A percentile compares a stretch with the other conserved stretches of the same genome.
These are phyloP conservation scores for Colletotrichum sp. DNA, from an alignment of 2,329 filamentous ascomycete genomes.

Conservation along the genomic window DNA sequence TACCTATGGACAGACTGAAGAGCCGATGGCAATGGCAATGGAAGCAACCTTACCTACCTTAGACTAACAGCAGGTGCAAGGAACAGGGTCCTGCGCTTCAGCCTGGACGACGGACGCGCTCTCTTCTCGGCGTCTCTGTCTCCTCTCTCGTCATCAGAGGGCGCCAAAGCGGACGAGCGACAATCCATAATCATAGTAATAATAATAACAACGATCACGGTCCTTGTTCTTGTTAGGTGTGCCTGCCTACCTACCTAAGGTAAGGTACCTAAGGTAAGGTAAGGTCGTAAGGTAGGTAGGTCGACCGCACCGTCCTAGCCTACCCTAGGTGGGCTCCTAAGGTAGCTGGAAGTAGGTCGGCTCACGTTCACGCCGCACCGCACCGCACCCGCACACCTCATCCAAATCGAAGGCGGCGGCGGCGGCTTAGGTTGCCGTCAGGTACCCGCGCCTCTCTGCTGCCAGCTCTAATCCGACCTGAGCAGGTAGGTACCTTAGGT, in stretches of 20 bases:
- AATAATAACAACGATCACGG: neutral
- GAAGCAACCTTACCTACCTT: neutral
- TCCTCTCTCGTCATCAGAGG: neutral
- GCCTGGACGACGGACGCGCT: conserved; percentile 5
- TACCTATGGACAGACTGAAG: neutral
- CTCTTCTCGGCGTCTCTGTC: conserved; percentile 10
- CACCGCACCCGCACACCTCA: neutral
- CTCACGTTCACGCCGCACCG: neutral
- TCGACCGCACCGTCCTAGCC: neutral
- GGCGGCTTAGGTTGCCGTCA: neutral
- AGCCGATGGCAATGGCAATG: neutral
- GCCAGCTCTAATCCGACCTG: neutral
- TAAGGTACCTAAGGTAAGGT: neutral
- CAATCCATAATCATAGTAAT: neutral
- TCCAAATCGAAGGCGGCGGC: neutral
- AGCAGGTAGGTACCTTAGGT: neutral
- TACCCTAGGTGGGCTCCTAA: neutral
- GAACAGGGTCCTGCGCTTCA: conserved; percentile 12
- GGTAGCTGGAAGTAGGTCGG: neutral
- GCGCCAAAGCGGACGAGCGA: conserved; percentile 2
- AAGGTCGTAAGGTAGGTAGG: neutral
- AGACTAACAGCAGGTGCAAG: neutral
- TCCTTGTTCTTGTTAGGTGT: neutral
- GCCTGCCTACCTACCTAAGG: neutral
- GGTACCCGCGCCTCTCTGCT: neutral